phyloP scores from a whole-genome alignment of 148 eudicot genomes.

The Cornus controversa region DNA sequence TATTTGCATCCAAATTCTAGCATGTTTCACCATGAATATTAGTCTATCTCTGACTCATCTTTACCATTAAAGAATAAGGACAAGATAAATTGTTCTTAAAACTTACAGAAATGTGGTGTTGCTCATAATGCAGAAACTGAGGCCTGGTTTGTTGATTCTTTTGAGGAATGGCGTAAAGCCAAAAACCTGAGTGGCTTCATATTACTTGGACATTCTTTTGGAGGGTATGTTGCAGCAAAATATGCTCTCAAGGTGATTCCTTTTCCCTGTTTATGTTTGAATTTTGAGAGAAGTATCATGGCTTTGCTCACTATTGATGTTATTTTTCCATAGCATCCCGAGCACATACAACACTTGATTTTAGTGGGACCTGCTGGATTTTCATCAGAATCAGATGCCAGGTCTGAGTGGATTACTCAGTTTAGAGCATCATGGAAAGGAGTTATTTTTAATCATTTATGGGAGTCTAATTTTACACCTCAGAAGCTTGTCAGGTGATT shows the following conservation, averaged over 20 bases:
- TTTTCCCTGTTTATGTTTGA: slow-evolving; percentile 11
- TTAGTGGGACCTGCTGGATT: slow-evolving; percentile 96
- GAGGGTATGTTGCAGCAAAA: slow-evolving; percentile 94
- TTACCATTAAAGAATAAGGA: not conserved
- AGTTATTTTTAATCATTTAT: slow-evolving; percentile 75
- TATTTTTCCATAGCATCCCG: slow-evolving; percentile 67
- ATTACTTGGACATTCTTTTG: slow-evolving; percentile 96
- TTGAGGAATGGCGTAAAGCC: slow-evolving; percentile 97
- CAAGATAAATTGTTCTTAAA: not conserved
- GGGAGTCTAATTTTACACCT: slow-evolving; percentile 98
- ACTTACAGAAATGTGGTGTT: not conserved
- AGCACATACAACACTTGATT: slow-evolving; percentile 85
- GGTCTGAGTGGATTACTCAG: slow-evolving; percentile 59
- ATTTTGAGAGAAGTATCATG: not conserved
- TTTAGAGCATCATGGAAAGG: slow-evolving; percentile 94
- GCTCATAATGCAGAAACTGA: slow-evolving; percentile 73
- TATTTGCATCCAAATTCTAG: not conserved
- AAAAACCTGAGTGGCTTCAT: slow-evolving; percentile 71
- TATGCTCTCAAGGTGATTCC: slow-evolving; percentile 79
- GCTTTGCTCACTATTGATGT: slow-evolving; percentile 6
- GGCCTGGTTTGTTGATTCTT: slow-evolving; percentile 93
- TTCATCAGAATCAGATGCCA: slow-evolving; percentile 61
- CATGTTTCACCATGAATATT: not conserved
- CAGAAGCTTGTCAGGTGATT: slow-evolving; percentile 75
- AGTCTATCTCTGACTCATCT: not conserved